A percentile compares a stretch with the other conserved stretches of the same genome.
Evolutionary conservation across 1,284 basidiomycete species (phyloP).

Genomic region (Cutaneotrichosporon arboriforme): DNA sequence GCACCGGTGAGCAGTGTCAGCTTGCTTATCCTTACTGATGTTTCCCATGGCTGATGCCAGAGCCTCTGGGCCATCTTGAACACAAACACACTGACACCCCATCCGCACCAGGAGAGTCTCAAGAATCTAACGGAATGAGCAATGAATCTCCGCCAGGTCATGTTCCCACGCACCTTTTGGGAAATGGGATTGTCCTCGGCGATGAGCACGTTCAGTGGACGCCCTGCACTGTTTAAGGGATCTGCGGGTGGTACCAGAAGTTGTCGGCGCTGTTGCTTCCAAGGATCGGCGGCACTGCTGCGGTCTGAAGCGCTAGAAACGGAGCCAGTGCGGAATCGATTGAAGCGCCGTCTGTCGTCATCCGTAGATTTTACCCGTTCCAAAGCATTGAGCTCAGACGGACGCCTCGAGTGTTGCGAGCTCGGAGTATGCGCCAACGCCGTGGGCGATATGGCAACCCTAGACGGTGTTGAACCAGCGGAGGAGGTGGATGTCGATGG

Average conservation of each 20-base stretch:
- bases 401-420: constrained; percentile 62
- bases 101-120: constrained; percentile 86
- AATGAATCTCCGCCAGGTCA: neutral
- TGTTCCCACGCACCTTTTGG: constrained; percentile 56
- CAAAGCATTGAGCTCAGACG: constrained; percentile 75
- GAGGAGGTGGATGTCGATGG: constrained; percentile 90
- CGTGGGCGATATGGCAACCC: constrained; percentile 49
- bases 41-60: constrained; percentile 95
- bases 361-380: constrained; percentile 79
- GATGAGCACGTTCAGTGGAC: constrained; percentile 72
- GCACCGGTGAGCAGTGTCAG: neutral
- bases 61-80: constrained; percentile 92
- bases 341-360: constrained; percentile 72
- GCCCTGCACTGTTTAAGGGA: neutral
- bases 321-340: constrained; percentile 78
- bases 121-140: constrained; percentile 57
- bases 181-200: constrained; percentile 98
- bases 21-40: constrained; percentile 60
- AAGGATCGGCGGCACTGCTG: constrained; percentile 32
- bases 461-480: constrained; percentile 82
- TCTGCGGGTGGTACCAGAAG: neutral
- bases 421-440: neutral
- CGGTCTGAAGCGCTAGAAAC: constrained; percentile 51
- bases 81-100: constrained; percentile 88
- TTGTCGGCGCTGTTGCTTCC: constrained; percentile 1